Evolutionary conservation across 1,284 basidiomycete species (phyloP).

Genomic region (Mycena citricolor): DNA sequence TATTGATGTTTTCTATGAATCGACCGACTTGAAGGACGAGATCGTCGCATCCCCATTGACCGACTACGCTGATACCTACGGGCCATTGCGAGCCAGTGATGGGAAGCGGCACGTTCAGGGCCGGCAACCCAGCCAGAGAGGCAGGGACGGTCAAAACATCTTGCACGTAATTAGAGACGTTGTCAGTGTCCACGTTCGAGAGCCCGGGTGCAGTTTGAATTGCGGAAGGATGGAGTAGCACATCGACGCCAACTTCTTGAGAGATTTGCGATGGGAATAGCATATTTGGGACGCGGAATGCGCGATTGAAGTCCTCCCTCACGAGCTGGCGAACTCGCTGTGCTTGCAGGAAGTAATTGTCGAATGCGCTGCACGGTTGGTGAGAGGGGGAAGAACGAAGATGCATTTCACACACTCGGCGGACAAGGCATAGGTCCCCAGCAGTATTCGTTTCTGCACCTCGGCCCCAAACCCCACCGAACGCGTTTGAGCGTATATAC

Average conservation of each 20-base stretch:
- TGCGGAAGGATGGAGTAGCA: constrained; percentile 85
- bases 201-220: constrained; percentile 76
- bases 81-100: constrained; percentile 68
- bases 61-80: constrained; percentile 80
- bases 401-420: constrained; percentile 69
- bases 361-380: constrained; percentile 69
- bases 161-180: constrained; percentile 74
- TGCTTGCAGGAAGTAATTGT: constrained; percentile 96
- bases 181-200: constrained; percentile 22
- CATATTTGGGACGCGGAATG: constrained; percentile 61
- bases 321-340: constrained; percentile 76
- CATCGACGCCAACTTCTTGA: constrained; percentile 57
- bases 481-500: constrained; percentile 60
- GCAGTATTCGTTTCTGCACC: constrained; percentile 84
- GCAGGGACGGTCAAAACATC: constrained; percentile 93
- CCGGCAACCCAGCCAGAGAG: constrained; percentile 86
- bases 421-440: constrained; percentile 90
- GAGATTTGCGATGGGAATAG: constrained; percentile 27
- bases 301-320: constrained; percentile 70
- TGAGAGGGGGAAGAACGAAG: neutral
- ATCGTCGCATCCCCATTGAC: constrained; percentile 88
- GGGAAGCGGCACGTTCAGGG: constrained; percentile 69
- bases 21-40: constrained; percentile 60
- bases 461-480: constrained; percentile 79
- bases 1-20: constrained; percentile 36